Evolutionary conservation across 1,284 basidiomycete species (phyloP).

Genomic region (Trichosporon faecale): DNA sequence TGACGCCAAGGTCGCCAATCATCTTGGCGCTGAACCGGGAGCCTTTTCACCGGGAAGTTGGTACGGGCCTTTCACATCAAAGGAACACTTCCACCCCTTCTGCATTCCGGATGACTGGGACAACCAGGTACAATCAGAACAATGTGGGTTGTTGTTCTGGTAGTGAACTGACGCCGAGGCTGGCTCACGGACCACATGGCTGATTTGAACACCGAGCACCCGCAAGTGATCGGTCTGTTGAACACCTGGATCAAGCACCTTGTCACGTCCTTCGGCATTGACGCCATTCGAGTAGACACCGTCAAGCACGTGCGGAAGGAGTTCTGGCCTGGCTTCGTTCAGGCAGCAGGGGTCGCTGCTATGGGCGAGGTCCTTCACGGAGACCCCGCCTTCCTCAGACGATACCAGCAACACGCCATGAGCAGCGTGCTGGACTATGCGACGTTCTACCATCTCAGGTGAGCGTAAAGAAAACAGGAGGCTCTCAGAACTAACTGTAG

Average conservation of each 20-base stretch:
- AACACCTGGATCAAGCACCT: slow-evolving; percentile 54
- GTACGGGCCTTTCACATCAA: slow-evolving; percentile 18
- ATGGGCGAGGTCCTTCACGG: slow-evolving; percentile 55
- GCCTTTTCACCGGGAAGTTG: slow-evolving; percentile 31
- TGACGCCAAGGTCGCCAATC: slow-evolving; percentile 38
- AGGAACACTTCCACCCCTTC: slow-evolving; percentile 50
- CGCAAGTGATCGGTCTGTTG: slow-evolving; percentile 46
- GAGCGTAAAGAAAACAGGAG: too few species aligned
- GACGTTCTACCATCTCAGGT: slow-evolving; percentile 55
- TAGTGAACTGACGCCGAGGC: slow-evolving; percentile 27
- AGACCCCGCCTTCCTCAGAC: slow-evolving; percentile 44
- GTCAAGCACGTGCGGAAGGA: slow-evolving; percentile 56
- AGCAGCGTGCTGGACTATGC: slow-evolving; percentile 60
- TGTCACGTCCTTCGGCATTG: slow-evolving; percentile 51
- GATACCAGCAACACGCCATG: slow-evolving; percentile 53
- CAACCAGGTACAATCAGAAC: slow-evolving; percentile 53
- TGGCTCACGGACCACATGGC: slow-evolving; percentile 53
- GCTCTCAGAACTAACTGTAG: slow-evolving; percentile 25
- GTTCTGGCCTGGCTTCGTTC: slow-evolving; percentile 55
- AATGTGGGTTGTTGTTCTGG: slow-evolving; percentile 37
- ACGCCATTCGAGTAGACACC: slow-evolving; percentile 55
- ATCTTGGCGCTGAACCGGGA: slow-evolving; percentile 50
- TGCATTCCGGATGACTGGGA: slow-evolving; percentile 52
- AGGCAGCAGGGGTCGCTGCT: slow-evolving; percentile 52
- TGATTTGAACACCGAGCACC: slow-evolving; percentile 55